A percentile compares a stretch with the other conserved stretches of the same genome.
phyloP scores from a whole-genome alignment of 1,284 basidiomycete genomes.

The Pseudozyma hubeiensis region DNA sequence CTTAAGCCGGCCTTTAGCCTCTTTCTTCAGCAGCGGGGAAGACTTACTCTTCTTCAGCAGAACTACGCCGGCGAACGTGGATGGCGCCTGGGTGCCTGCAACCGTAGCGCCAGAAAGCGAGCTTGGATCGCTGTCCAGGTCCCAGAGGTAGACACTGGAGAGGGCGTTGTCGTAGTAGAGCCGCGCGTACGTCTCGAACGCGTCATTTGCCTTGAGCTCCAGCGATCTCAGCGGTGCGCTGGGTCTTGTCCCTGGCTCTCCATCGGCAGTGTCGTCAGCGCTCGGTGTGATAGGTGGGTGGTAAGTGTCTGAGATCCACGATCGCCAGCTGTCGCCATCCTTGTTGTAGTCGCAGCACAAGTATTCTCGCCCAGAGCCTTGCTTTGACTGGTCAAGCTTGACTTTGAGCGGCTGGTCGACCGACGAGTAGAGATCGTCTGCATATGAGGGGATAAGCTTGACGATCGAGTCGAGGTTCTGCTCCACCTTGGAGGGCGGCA shows the following conservation, averaged over 20 bases:
- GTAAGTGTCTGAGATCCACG: conserved; percentile 97
- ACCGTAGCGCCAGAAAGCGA: conserved; percentile 31
- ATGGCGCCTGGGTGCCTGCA: conserved; percentile 70
- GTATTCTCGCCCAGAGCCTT: conserved; percentile 79
- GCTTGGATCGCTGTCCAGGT: conserved; percentile 80
- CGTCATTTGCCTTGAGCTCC: conserved; percentile 92
- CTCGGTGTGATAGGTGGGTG: conserved; percentile 76
- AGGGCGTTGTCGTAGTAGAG: conserved; percentile 98
- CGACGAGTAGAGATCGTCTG: conserved; percentile 92
- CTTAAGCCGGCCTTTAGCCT: not conserved
- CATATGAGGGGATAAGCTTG: conserved; percentile 80
- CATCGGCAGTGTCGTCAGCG: conserved; percentile 35
- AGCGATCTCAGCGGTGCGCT: conserved; percentile 86
- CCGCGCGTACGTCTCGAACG: conserved; percentile 96
- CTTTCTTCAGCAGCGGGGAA: not conserved
- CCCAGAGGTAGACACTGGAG: conserved; percentile 98
- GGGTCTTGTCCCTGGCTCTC: conserved; percentile 77
- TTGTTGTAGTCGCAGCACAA: conserved; percentile 97
- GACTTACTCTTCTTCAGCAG: conserved; percentile 91
- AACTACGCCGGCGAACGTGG: conserved; percentile 90
- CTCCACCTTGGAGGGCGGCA: conserved; percentile 91
- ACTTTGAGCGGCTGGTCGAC: conserved; percentile 94
- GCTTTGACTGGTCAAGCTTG: conserved; percentile 78
- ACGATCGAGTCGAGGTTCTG: conserved; percentile 87
- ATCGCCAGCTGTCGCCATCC: conserved; percentile 93